phyloP scores from a whole-genome alignment of 441 rosid genomes.

The Isatis lusitanica region DNA sequence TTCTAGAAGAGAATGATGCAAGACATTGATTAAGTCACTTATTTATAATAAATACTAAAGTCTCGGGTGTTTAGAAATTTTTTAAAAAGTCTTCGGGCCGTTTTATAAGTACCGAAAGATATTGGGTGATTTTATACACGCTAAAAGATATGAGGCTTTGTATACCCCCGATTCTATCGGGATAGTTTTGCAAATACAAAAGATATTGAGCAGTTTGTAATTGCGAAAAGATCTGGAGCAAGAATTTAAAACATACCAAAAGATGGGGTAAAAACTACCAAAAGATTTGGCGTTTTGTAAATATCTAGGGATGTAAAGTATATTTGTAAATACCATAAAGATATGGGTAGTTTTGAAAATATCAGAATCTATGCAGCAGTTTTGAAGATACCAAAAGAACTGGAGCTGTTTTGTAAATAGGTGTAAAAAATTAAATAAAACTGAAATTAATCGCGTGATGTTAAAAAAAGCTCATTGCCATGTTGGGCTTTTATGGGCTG shows the following conservation, averaged over 20 bases:
- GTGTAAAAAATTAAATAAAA: not conserved
- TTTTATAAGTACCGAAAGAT: not conserved
- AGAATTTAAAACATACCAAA: not conserved
- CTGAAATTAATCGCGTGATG: not conserved
- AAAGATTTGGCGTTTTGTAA: not conserved
- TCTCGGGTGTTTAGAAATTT: not conserved
- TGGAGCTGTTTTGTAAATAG: not conserved
- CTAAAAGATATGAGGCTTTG: not conserved
- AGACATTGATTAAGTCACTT: not conserved
- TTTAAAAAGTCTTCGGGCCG: no score
- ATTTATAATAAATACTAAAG: not conserved
- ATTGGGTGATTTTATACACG: not conserved
- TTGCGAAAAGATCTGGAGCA: not conserved
- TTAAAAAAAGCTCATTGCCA: not conserved
- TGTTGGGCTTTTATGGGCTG: not conserved
- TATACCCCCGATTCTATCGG: no score
- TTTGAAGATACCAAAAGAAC: not conserved
- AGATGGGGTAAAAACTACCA: not conserved
- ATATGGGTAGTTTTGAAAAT: not conserved
- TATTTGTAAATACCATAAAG: not conserved
- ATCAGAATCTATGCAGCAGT: not conserved
- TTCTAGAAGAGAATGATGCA: not conserved
- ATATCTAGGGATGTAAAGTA: not conserved
- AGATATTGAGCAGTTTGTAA: not conserved
- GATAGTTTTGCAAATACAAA: not conserved